Percentiles rank a stretch among this genome's conserved stretches.
These are phyloP conservation scores for Streptanthus diversifolius DNA, from an alignment of 345 rosid species.

Conservation along the genomic window DNA sequence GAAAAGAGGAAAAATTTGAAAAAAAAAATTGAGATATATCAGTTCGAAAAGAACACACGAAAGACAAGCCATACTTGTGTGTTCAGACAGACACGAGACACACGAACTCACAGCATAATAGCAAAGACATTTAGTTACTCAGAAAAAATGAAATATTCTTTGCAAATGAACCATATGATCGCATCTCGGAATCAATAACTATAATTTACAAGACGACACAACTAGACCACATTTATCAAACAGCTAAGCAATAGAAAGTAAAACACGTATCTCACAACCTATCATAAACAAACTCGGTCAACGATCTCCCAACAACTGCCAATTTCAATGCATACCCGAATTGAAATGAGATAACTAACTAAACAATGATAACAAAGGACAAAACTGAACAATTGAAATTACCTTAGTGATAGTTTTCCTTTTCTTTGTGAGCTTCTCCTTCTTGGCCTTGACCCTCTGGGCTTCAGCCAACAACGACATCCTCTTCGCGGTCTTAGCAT, in stretches of 20 bases:
- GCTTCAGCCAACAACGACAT: conserved; percentile 93
- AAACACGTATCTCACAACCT: not conserved
- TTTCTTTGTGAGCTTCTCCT: conserved; percentile 94
- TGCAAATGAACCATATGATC: not conserved
- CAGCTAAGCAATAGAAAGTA: not conserved
- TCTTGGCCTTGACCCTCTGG: conserved; percentile 88
- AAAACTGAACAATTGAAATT: not conserved
- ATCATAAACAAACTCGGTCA: not conserved
- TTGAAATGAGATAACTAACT: not conserved
- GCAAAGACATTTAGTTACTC: not conserved
- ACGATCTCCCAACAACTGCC: not conserved
- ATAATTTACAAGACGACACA: not conserved
- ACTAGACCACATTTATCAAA: not conserved
- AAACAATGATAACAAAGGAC: not conserved
- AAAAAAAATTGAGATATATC: not conserved
- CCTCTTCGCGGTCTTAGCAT: conserved; percentile 93
- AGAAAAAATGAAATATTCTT: not conserved
- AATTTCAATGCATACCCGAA: not conserved
- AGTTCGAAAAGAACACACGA: not conserved
- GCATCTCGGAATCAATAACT: not conserved
- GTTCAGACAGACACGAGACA: not conserved
- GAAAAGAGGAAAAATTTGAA: too few species aligned
- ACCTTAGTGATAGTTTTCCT: conserved; percentile 78
- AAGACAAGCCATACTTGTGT: not conserved
- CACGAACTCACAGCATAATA: not conserved